Base-by-base conservation (phyloP, 2,329 filamentous ascomycete species). In the Calonectria montana region DNA sequence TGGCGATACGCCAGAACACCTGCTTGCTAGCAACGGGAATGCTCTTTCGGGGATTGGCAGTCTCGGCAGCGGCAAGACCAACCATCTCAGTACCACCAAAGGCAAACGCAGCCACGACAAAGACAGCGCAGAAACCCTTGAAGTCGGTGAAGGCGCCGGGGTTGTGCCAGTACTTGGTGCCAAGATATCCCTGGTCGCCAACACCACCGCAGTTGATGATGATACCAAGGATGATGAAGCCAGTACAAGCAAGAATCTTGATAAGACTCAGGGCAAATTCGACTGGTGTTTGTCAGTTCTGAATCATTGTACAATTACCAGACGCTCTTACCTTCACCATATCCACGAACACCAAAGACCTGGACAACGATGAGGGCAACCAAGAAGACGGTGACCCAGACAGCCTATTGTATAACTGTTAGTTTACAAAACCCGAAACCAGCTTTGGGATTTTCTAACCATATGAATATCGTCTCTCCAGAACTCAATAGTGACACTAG, bases 1-100 rank as follows among this genome's bases (percentile, higher is more conserved):
- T 88, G 10, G 92, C 91, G 81, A 98, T 97, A 80, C 96, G 93
- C 96, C 96, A 98, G 83, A 98, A 98, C 23, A 98, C 95, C 82
- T 97, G 95, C 85, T 97, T 97, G 80, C 96, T 92, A 27, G 96
- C 96, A 2, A 91, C 94, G 0, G 96, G 96, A 1, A 98, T 88
- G 2, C 93, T 94, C 81, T 96, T 94, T 70, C 93, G 89, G 4
- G 94, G 94, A 79, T 95, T 94, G 29, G 89, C 90, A 2, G 93
- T 94, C 82, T 96, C 94, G 43, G 93, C 94, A 3, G 94, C 93
- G 4, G 93, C 93, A 21, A 96, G 89, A 71, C 93, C 94, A 47
- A 95, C 92, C 23, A 94, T 87, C 81, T 95, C 93, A 2, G 93
- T 95, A 27, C 93, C 93, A 4, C 92, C 90, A 76, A 95, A 95